These are phyloP conservation scores for Chenopodium album DNA, from an alignment of 148 eudicot genomes.

Conservation along the genomic window DNA sequence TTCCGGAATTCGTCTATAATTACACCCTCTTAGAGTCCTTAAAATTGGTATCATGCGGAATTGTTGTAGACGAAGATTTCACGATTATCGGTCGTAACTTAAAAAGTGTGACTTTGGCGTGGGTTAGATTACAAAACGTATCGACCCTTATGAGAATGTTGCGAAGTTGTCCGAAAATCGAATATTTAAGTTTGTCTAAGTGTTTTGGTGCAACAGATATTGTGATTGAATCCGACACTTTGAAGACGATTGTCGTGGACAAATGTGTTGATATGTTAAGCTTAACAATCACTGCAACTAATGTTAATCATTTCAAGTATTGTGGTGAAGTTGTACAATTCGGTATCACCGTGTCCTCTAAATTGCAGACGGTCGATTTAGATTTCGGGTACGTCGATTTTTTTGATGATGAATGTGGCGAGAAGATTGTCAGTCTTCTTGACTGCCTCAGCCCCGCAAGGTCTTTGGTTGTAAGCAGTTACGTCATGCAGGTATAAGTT, in stretches of 20 bases:
- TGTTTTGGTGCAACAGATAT: slow-evolving; percentile 14
- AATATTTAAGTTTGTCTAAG: slow-evolving; percentile 31
- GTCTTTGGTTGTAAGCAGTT: slow-evolving; percentile 35
- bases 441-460: background rate
- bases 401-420: slow-evolving; percentile 20
- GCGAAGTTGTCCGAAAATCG: slow-evolving; percentile 18
- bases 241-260: slow-evolving; percentile 31
- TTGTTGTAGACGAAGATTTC: background rate
- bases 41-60: slow-evolving; percentile 29
- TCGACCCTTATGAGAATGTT: background rate
- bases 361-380: slow-evolving; percentile 26
- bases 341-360: background rate
- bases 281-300: slow-evolving; percentile 11
- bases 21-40: slow-evolving; percentile 21
- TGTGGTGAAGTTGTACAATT: slow-evolving; percentile 24
- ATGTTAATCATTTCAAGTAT: slow-evolving; percentile 28
- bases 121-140: slow-evolving; percentile 11
- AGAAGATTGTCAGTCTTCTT: slow-evolving; percentile 13
- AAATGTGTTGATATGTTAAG: slow-evolving; percentile 24
- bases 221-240: slow-evolving; percentile 9
- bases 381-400: slow-evolving; percentile 14
- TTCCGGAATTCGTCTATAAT: slow-evolving; percentile 26
- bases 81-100: slow-evolving; percentile 13
- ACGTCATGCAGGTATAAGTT: slow-evolving; percentile 37
- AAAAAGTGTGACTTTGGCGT: slow-evolving; percentile 28